A percentile compares a stretch with the other conserved stretches of the same genome.
These are phyloP conservation scores for Sporopachydermia quercuum DNA, from an alignment of 805 yeast genomes.

Conservation along the genomic window DNA sequence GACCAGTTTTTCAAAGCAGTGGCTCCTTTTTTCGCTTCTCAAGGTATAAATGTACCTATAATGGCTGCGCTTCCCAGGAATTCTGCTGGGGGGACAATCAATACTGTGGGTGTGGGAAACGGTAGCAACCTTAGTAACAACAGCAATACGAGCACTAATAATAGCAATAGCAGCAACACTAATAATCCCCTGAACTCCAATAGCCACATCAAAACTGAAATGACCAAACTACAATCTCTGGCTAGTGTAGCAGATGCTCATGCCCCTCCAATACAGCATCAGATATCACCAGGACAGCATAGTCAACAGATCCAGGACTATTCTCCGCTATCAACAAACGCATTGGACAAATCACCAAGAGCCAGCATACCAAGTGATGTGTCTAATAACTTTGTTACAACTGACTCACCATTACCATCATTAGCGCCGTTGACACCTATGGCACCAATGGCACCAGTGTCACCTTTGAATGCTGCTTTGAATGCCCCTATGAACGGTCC, in stretches of 20 bases:
- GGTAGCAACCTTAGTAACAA: too few relatives aligned
- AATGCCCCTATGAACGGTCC: not conserved
- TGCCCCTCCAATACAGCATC: not conserved
- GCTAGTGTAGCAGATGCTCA: not conserved
- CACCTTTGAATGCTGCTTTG: not conserved
- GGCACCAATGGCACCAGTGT: not conserved
- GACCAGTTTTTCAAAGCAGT: conserved; percentile 36
- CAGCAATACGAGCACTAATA: too few relatives aligned
- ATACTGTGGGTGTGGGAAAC: not conserved
- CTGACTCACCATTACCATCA: not conserved
- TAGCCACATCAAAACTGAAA: not conserved
- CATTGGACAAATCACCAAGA: too few relatives aligned
- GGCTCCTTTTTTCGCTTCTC: conserved; percentile 31
- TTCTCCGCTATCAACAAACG: not conserved
- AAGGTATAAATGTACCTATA: conserved; percentile 57
- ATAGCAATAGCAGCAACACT: too few relatives aligned
- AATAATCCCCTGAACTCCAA: too few relatives aligned
- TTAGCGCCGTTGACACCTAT: not conserved
- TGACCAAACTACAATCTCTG: not conserved
- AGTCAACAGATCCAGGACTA: too few relatives aligned
- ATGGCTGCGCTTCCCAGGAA: not conserved
- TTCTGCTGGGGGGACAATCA: not conserved
- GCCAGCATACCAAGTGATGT: too few relatives aligned
- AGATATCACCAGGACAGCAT: conserved; percentile 1
- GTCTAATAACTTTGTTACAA: not conserved